These are phyloP conservation scores for Arthrinium phaeospermum DNA, from an alignment of 2,329 filamentous ascomycete genomes.

Conservation along the genomic window DNA sequence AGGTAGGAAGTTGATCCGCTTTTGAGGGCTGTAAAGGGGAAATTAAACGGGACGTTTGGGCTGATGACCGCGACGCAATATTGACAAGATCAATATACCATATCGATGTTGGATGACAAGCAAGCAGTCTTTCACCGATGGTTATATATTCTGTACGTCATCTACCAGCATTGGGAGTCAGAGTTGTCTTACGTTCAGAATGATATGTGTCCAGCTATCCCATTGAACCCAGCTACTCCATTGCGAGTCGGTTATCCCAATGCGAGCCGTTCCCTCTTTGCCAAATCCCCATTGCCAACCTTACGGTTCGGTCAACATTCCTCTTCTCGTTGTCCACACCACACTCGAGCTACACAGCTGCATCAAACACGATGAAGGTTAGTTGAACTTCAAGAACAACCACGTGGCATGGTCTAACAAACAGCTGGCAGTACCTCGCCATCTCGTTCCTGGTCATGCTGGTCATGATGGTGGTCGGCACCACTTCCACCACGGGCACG, in stretches of 20 bases:
- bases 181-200: not conserved
- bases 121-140: no score
- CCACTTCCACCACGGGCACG: not conserved
- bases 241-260: not conserved
- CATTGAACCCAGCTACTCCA: not conserved
- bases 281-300: not conserved
- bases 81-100: no score
- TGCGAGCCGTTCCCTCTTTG: not conserved
- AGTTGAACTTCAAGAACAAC: not conserved
- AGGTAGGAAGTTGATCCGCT: not conserved
- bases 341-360: not conserved
- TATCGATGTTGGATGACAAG: no score
- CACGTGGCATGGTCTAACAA: not conserved
- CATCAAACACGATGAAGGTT: not conserved
- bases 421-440: not conserved
- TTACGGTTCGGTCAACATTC: not conserved
- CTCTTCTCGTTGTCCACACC: not conserved
- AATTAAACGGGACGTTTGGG: no score
- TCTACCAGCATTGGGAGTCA: not conserved
- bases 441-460: conserved; percentile 6
- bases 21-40: not conserved
- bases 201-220: not conserved
- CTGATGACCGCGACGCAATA: no score
- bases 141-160: not conserved
- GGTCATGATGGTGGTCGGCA: conserved; percentile 14